Base-by-base conservation (phyloP, 768 basidiomycete genomes). In the Cyclocybe aegerita region DNA sequence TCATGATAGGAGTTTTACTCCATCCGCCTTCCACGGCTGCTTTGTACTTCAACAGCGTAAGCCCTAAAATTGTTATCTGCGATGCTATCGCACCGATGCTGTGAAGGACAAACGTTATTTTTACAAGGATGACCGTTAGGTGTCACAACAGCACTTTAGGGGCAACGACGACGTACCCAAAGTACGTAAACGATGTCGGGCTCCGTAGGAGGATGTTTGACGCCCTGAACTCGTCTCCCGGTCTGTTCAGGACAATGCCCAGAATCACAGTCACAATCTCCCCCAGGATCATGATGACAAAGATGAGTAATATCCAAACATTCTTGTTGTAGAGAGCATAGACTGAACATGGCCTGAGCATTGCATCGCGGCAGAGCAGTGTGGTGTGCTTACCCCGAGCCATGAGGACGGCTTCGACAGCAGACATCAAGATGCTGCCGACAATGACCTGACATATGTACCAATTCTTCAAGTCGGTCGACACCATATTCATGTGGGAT, bases 311-410 rank as follows among this genome's bases (percentile, higher is more conserved):
- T n/a, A 74, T 49, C 48, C 35, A 60, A 6, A 52, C 42, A 45
- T 55, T 67, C 29, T 62, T 66, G 50, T 69, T 65, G 46, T 73
- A 76, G 17, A 71, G 46, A 2, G 67, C 70, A 52, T 62, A 68
- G 6, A 71, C 70, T 70, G 54, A 11, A 29, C n/a, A 15, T 16
- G 1, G 12, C n/a, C 29, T 16, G 9, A 33, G 38, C 15, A 31
- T 43, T 39, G 9, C 29, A 31, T 7, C 12, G 37, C 8, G 15
- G 23, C 9, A 9, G 43, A n/a, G 15, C 7, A 17, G 11, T 29
- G 6, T 8, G 33, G 4, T 12, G 9, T 16, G 39, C 61, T 48
- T 29, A 67, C 65, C 63, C 50, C 63, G 57, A 31, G 56, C 60
- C 62, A 67, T 67, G 17, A 68, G 56, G 7, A 65, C 50, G 30